These are phyloP conservation scores for Pseudogymnoascus sp. DNA, from an alignment of 2,329 filamentous ascomycete species.

Conservation along the genomic window DNA sequence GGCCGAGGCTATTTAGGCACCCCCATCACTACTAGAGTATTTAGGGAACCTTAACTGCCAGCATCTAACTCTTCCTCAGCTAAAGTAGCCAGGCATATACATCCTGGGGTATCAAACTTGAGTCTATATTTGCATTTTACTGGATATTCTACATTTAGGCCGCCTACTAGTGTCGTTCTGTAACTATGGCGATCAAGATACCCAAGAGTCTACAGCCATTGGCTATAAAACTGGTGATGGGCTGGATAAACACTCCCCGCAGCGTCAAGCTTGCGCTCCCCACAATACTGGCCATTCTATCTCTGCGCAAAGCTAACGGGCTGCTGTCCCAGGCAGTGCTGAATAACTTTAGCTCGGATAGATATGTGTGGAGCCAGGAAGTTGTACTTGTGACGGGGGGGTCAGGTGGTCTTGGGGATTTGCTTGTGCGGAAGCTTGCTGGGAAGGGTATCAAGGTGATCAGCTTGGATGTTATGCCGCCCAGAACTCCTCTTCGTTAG, in stretches of 20 bases:
- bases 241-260: background rate
- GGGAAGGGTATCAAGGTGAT: slow-evolving; percentile 57
- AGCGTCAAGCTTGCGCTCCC: background rate
- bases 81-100: background rate
- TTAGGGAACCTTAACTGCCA: background rate
- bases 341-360: slow-evolving; percentile 43
- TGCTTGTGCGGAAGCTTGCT: slow-evolving; percentile 54
- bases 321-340: slow-evolving; percentile 41
- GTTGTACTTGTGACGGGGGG: slow-evolving; percentile 70
- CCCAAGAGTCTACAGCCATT: background rate
- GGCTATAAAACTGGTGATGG: background rate
- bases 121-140: background rate
- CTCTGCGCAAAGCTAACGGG: slow-evolving; percentile 34
- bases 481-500: slow-evolving; percentile 14
- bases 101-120: background rate
- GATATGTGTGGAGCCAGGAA: slow-evolving; percentile 57
- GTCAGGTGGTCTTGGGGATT: slow-evolving; percentile 60
- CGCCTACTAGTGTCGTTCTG: background rate
- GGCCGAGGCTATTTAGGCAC: background rate
- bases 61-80: background rate
- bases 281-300: background rate
- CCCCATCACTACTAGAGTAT: background rate
- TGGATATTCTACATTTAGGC: background rate
- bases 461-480: slow-evolving; percentile 56
- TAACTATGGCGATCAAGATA: background rate